Evolutionary conservation across 2,329 filamentous ascomycete genomes (phyloP).

Genomic region (Penicillium sp.): DNA sequence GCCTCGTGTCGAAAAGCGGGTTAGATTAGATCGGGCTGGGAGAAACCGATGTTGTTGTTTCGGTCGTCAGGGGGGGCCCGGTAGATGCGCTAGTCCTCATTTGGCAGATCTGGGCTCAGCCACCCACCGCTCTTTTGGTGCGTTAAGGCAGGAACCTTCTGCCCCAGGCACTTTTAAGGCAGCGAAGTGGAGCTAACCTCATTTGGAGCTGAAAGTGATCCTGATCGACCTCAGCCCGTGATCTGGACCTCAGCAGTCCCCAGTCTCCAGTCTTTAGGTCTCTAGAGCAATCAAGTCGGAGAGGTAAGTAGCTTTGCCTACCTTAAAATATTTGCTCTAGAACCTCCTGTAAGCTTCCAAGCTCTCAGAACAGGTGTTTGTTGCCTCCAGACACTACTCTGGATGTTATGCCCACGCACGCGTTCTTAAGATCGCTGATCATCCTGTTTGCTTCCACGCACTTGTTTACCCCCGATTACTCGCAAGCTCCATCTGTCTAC

Average conservation of each 20-base stretch:
- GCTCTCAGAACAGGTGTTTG: slow-evolving; percentile 3
- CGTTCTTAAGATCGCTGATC: slow-evolving; percentile 17
- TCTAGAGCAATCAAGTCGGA: slow-evolving; percentile 2
- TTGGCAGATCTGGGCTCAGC: slow-evolving; percentile 1
- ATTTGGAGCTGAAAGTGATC: slow-evolving; percentile 9
- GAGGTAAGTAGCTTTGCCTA: slow-evolving; percentile 3
- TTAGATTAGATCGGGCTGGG: slow-evolving; percentile 19
- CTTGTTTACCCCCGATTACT: slow-evolving; percentile 21
- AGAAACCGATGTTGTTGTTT: slow-evolving; percentile 18
- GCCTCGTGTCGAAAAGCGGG: slow-evolving; percentile 15
- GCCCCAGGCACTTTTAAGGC: background rate
- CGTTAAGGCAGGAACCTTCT: background rate
- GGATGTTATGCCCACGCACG: slow-evolving; percentile 34
- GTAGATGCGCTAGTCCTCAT: slow-evolving; percentile 7
- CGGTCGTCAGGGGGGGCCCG: slow-evolving; percentile 19
- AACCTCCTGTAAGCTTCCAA: background rate
- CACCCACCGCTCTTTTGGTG: slow-evolving; percentile 9
- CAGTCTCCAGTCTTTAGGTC: slow-evolving; percentile 11
- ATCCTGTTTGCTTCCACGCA: slow-evolving; percentile 35
- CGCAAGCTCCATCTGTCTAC: slow-evolving; percentile 7
- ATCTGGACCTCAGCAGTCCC: slow-evolving; percentile 17
- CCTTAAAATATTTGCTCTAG: background rate
- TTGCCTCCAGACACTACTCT: slow-evolving; percentile 8
- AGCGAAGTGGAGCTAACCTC: background rate
- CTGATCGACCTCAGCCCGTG: slow-evolving; percentile 9